Conservation (phyloP, 225 moss, liverwort and hornwort genomes). For the Bryoerythrophyllum caledonicum region DNA sequence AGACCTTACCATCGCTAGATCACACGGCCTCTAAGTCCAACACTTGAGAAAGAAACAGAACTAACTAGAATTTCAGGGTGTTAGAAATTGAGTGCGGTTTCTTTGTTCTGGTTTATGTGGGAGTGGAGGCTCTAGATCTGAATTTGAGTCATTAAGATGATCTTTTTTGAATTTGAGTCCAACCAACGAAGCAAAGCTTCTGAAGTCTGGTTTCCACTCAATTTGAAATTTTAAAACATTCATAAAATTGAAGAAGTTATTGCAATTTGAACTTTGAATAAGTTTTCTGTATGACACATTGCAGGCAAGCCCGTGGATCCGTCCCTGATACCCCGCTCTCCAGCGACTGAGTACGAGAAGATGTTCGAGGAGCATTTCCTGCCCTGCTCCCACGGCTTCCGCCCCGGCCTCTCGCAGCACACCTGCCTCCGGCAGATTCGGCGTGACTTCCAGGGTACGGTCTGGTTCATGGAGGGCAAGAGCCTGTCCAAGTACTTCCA, state of each 20-base stretch:
- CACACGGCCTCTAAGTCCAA: no score
- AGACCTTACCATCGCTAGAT: no score
- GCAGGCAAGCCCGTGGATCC: slow-evolving; percentile 55
- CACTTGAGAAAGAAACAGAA: no score
- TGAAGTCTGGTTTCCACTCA: no score
- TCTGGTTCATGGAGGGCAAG: slow-evolving; percentile 55
- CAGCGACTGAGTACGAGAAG: slow-evolving; percentile 52
- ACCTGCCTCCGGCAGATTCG: slow-evolving; percentile 59
- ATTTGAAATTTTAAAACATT: no score
- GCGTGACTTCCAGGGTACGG: slow-evolving; percentile 55
- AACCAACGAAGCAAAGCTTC: no score
- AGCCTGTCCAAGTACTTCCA: slow-evolving; percentile 43
- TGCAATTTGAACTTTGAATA: no score
- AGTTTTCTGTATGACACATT: slow-evolving; percentile 16
- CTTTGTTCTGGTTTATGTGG: not conserved
- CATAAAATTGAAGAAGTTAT: no score
- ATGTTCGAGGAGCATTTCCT: slow-evolving; percentile 47
- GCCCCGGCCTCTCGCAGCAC: slow-evolving; percentile 49
- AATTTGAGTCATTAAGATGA: no score
- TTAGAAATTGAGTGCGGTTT: no score
- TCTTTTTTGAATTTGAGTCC: no score
- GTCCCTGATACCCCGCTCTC: slow-evolving; percentile 42
- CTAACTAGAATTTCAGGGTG: no score
- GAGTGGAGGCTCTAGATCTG: slow-evolving; percentile 10
- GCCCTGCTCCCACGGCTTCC: slow-evolving; percentile 59